These are phyloP conservation scores for Sporothrix dimorphospora DNA, from an alignment of 2,329 filamentous ascomycete species.

Conservation along the genomic window DNA sequence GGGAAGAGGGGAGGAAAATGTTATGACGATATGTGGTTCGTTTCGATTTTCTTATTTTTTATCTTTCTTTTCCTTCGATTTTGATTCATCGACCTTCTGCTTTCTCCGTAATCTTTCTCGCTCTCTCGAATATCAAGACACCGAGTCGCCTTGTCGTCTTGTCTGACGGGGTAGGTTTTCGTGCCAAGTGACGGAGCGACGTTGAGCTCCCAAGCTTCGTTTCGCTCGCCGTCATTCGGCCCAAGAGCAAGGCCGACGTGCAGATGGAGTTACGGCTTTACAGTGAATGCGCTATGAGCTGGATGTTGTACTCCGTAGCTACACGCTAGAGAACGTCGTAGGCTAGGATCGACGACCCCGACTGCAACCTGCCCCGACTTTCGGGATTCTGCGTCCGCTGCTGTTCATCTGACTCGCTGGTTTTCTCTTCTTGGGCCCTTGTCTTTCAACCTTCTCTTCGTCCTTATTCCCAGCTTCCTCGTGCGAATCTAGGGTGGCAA, in stretches of 20 bases:
- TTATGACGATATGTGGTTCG: neutral
- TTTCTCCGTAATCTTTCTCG: neutral
- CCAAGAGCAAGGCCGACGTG: neutral
- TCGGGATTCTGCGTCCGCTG: neutral
- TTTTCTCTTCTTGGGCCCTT: neutral
- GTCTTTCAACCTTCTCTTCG: neutral
- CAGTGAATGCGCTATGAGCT: too few species aligned
- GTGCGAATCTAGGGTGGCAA: neutral
- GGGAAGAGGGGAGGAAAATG: neutral
- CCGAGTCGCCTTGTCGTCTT: neutral
- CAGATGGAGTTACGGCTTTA: neutral
- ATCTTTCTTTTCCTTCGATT: neutral
- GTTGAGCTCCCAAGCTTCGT: neutral
- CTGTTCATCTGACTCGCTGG: neutral
- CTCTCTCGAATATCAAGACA: neutral
- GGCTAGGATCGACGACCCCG: constrained; percentile 2
- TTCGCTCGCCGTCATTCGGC: neutral
- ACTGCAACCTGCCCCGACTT: constrained; percentile 14
- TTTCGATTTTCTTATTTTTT: neutral
- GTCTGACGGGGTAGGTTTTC: neutral
- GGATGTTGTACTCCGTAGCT: neutral
- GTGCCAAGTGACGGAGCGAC: neutral
- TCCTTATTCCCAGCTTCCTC: neutral
- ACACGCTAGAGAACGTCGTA: neutral
- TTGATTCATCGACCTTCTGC: neutral